These are phyloP conservation scores for Fagopyrum homotropicum DNA, from an alignment of 148 eudicot species.

Conservation along the genomic window DNA sequence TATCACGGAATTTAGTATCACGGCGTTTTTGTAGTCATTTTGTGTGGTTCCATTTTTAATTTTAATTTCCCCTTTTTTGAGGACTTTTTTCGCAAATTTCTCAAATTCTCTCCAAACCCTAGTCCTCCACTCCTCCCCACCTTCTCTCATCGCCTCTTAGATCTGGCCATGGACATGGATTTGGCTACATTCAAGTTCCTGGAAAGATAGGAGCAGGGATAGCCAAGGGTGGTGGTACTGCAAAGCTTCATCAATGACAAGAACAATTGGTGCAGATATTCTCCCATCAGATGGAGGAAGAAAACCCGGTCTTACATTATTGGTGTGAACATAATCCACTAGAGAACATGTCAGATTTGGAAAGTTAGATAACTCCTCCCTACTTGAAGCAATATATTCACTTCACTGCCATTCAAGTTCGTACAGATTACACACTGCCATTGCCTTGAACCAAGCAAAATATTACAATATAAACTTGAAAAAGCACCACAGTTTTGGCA, in stretches of 20 bases:
- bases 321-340: constrained; percentile 74
- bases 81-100: too few species aligned
- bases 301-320: constrained; percentile 66
- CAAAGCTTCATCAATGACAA: constrained; percentile 76
- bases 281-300: constrained; percentile 82
- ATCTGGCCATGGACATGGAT: too few species aligned
- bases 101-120: too few species aligned
- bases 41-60: too few species aligned
- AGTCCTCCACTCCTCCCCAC: too few species aligned
- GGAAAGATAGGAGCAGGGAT: too few species aligned
- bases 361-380: constrained; percentile 65
- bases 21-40: too few species aligned
- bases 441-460: constrained; percentile 80
- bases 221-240: too few species aligned
- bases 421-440: constrained; percentile 91
- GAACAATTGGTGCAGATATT: constrained; percentile 76
- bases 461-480: constrained; percentile 78
- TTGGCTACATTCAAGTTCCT: too few species aligned
- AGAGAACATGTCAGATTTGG: constrained; percentile 66
- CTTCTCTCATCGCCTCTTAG: too few species aligned
- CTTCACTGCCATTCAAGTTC: constrained; percentile 73
- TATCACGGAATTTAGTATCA: too few species aligned
- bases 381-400: constrained; percentile 75
- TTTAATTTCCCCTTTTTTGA: too few species aligned
- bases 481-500: constrained; percentile 53